Percentiles rank a stretch among this genome's conserved stretches.
These are phyloP conservation scores for Papilionanthe hybrid DNA, from an alignment of 116 monocot genomes.

Conservation along the genomic window DNA sequence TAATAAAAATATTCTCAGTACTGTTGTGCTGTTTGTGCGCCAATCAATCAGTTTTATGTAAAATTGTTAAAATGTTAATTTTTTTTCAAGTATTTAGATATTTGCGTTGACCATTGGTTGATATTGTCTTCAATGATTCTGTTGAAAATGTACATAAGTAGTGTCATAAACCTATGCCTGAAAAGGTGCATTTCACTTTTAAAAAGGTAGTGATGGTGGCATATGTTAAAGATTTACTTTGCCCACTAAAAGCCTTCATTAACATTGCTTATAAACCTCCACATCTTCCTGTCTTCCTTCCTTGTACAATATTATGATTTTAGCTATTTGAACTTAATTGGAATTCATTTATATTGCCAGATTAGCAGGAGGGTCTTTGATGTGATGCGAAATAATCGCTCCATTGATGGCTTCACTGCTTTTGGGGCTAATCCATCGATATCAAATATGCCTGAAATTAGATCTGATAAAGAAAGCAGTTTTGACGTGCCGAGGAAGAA, in stretches of 20 bases:
- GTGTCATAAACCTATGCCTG: too few relatives aligned
- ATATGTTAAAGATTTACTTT: too few relatives aligned
- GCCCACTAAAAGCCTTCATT: background rate
- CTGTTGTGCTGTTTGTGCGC: background rate
- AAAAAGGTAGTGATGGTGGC: too few relatives aligned
- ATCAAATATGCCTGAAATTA: slow-evolving; percentile 10
- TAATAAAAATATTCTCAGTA: background rate
- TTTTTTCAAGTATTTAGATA: too few relatives aligned
- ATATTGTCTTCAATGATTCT: too few relatives aligned
- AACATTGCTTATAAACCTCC: background rate
- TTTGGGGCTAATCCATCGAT: background rate
- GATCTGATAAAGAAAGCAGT: slow-evolving; percentile 13
- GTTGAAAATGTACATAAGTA: too few relatives aligned
- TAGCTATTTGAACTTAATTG: background rate
- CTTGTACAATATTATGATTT: background rate
- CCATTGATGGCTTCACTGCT: slow-evolving; percentile 9
- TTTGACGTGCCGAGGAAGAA: background rate
- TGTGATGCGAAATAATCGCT: slow-evolving; percentile 32
- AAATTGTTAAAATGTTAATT: too few relatives aligned
- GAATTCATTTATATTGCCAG: slow-evolving; percentile 21
- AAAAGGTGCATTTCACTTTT: too few relatives aligned
- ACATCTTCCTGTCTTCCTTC: background rate
- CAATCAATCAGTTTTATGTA: background rate
- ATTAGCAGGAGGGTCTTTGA: slow-evolving; percentile 81
- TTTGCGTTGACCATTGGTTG: too few relatives aligned